Conservation (phyloP, 179 eudicot genomes). For the Silene coronaria region DNA sequence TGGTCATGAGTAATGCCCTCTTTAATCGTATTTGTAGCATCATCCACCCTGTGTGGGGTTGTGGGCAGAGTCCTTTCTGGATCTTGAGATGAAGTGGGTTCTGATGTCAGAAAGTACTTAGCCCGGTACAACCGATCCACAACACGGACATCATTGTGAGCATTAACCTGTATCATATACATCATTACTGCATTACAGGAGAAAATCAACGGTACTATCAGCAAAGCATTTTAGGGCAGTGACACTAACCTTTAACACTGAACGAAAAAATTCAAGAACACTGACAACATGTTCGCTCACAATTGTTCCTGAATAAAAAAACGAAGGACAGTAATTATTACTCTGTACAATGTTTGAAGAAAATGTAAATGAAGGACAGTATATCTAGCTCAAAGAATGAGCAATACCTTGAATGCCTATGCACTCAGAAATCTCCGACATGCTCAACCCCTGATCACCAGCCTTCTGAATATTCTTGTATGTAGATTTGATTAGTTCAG, state of each 20-base stretch:
- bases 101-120: slow-evolving; percentile 73
- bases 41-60: slow-evolving; percentile 21
- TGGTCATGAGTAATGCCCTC: slow-evolving; percentile 25
- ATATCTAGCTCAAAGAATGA: background rate
- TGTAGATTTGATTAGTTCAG: slow-evolving; percentile 48
- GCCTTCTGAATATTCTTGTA: slow-evolving; percentile 60
- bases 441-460: slow-evolving; percentile 90
- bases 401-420: slow-evolving; percentile 47
- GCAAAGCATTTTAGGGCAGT: slow-evolving; percentile 13
- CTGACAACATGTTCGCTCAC: slow-evolving; percentile 51
- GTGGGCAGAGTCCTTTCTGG: slow-evolving; percentile 21
- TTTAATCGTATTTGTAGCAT: slow-evolving; percentile 21
- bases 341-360: background rate
- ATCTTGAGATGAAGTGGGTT: slow-evolving; percentile 34
- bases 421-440: slow-evolving; percentile 51
- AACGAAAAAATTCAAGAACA: slow-evolving; percentile 71
- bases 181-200: background rate
- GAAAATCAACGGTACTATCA: slow-evolving; percentile 6
- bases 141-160: slow-evolving; percentile 57
- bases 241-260: slow-evolving; percentile 62
- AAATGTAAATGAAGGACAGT: background rate
- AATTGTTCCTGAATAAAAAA: slow-evolving; percentile 37
- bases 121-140: slow-evolving; percentile 68
- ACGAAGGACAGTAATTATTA: slow-evolving; percentile 10
- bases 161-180: slow-evolving; percentile 56